These are phyloP conservation scores for Starmerella riodocensis DNA, from an alignment of 805 yeast genomes.

Conservation along the genomic window DNA sequence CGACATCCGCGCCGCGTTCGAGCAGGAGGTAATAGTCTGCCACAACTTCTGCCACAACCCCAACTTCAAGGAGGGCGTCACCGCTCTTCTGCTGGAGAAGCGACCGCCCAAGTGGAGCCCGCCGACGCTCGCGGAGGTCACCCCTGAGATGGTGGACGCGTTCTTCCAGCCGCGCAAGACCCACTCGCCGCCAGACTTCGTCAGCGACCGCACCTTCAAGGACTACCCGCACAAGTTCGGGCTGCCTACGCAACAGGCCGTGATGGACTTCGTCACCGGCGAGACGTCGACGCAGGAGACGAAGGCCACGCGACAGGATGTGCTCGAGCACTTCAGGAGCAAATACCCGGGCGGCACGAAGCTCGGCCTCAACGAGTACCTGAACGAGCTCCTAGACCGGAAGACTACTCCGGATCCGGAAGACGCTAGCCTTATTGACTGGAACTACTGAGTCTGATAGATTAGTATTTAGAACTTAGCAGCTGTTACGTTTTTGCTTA, in stretches of 20 bases:
- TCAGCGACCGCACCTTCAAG: conserved; percentile 29
- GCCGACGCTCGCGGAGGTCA: conserved; percentile 30
- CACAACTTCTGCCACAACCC: conserved; percentile 53
- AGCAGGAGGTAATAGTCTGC: conserved; percentile 63
- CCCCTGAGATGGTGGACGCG: conserved; percentile 22
- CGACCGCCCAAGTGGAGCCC: conserved; percentile 41
- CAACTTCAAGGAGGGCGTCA: conserved; percentile 48
- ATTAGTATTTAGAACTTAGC: neutral
- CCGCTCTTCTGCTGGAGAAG: conserved; percentile 39
- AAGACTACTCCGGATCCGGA: conserved; percentile 37
- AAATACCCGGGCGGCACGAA: conserved; percentile 29
- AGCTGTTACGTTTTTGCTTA: neutral
- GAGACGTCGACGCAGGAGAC: conserved; percentile 52
- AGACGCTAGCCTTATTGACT: conserved; percentile 35
- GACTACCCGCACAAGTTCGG: conserved; percentile 60
- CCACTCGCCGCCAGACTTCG: conserved; percentile 25
- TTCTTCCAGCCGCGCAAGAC: conserved; percentile 26
- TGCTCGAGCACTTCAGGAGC: conserved; percentile 44
- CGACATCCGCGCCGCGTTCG: conserved; percentile 52
- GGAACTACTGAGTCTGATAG: conserved; percentile 30
- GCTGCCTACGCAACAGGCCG: conserved; percentile 57
- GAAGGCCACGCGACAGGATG: conserved; percentile 57
- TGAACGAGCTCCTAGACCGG: conserved; percentile 45
- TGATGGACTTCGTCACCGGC: conserved; percentile 57
- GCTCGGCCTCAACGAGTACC: conserved; percentile 48